Conservation (phyloP, 2,329 filamentous ascomycete species). For the Coniochaeta sp. region DNA sequence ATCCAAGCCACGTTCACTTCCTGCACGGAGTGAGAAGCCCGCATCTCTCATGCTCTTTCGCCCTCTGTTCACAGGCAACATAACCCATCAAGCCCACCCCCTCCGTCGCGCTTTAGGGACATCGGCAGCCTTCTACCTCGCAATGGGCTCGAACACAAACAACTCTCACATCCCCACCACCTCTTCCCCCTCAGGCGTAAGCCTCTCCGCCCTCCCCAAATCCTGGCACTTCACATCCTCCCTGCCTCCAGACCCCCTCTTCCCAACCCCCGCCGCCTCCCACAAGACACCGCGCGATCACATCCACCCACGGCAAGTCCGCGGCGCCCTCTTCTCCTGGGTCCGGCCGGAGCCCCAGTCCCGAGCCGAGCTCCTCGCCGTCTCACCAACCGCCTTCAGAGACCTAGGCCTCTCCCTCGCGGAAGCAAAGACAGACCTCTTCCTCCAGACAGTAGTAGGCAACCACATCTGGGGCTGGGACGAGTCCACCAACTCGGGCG, state of each 20-base stretch:
- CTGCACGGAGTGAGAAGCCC: neutral
- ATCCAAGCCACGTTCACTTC: neutral
- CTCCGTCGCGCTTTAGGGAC: neutral
- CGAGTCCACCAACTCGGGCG: conserved; percentile 18
- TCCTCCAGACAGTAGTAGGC: conserved; percentile 70
- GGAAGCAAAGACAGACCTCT: conserved; percentile 65
- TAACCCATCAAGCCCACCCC: neutral
- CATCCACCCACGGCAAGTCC: conserved; percentile 76
- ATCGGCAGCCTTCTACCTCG: conserved; percentile 1
- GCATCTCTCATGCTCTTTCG: neutral
- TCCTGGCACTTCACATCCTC: conserved; percentile 58
- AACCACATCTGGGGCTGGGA: conserved; percentile 78
- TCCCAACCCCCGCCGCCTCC: conserved; percentile 72
- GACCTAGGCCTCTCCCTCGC: conserved; percentile 69
- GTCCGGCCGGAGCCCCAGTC: conserved; percentile 71
- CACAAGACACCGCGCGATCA: conserved; percentile 71
- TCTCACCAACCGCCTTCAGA: conserved; percentile 69
- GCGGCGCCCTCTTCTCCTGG: conserved; percentile 80
- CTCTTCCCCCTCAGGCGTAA: conserved; percentile 18
- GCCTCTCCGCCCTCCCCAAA: conserved; percentile 52
- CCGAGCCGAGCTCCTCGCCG: conserved; percentile 70
- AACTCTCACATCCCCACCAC: conserved; percentile 2
- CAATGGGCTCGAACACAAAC: conserved; percentile 10
- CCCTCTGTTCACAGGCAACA: neutral
- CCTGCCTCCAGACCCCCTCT: conserved; percentile 69